Evolutionary conservation across 2,329 filamentous ascomycete genomes (phyloP).

Genomic region (Metarhizium robertsii): DNA sequence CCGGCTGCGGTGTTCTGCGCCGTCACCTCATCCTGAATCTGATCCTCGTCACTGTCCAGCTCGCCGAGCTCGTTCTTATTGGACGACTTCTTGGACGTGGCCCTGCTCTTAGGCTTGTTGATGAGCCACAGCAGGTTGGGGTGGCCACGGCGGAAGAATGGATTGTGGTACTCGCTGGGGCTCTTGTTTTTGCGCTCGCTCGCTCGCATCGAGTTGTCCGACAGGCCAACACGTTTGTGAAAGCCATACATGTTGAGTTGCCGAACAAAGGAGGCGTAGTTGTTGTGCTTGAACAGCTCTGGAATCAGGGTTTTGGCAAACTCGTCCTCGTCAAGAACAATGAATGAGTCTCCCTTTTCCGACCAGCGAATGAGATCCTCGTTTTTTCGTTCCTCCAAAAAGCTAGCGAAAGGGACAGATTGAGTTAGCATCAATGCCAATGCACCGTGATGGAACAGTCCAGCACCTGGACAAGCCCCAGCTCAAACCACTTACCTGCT

Average conservation of each 20-base stretch:
- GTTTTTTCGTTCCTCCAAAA: slow-evolving; percentile 86
- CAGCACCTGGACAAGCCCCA: neutral
- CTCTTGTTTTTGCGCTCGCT: slow-evolving; percentile 97
- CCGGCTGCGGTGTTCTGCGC: slow-evolving; percentile 12
- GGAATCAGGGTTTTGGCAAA: slow-evolving; percentile 96
- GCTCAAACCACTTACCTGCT: slow-evolving; percentile 63
- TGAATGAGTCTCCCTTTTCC: slow-evolving; percentile 90
- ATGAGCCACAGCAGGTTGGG: slow-evolving; percentile 93
- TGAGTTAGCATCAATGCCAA: neutral
- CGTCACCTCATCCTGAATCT: slow-evolving; percentile 48
- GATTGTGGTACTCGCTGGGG: slow-evolving; percentile 95
- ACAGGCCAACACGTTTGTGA: slow-evolving; percentile 88
- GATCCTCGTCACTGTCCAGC: slow-evolving; percentile 53
- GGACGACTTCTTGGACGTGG: slow-evolving; percentile 35
- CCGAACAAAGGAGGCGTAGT: slow-evolving; percentile 92
- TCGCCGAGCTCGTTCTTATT: slow-evolving; percentile 36
- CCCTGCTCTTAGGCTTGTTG: slow-evolving; percentile 76
- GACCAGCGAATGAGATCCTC: slow-evolving; percentile 96
- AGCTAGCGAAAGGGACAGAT: slow-evolving; percentile 42
- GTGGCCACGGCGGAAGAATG: slow-evolving; percentile 87
- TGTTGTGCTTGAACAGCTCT: slow-evolving; percentile 98
- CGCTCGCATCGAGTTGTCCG: slow-evolving; percentile 95
- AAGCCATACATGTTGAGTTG: slow-evolving; percentile 98
- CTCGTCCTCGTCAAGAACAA: slow-evolving; percentile 94
- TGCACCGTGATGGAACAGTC: neutral